Conservation (phyloP, 2,329 filamentous ascomycete genomes). For the Aspergillus cejpii region DNA sequence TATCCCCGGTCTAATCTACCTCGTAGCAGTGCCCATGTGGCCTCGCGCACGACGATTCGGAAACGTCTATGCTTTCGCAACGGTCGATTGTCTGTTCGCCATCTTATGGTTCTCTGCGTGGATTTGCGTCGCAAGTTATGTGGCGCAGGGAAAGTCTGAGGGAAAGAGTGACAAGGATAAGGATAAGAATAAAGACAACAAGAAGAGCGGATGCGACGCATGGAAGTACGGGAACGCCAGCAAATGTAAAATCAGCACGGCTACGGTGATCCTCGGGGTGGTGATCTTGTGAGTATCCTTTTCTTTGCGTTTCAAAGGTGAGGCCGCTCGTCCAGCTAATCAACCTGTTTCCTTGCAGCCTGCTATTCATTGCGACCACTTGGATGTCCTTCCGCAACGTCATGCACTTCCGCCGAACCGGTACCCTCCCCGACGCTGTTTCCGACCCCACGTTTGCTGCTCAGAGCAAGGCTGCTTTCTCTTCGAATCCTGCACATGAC, state of each 20-base stretch:
- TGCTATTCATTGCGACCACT: conserved; percentile 50
- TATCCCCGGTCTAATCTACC: conserved; percentile 53
- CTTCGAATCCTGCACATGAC: conserved; percentile 42
- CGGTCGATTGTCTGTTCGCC: conserved; percentile 49
- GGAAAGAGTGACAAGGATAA: conserved; percentile 34
- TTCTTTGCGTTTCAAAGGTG: too few relatives aligned
- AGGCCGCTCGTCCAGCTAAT: too few relatives aligned
- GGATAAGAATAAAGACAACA: conserved; percentile 30
- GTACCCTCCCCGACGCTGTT: conserved; percentile 45
- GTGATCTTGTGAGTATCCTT: conserved; percentile 48
- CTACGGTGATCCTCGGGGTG: conserved; percentile 51
- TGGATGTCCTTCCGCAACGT: conserved; percentile 51
- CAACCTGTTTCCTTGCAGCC: too few relatives aligned
- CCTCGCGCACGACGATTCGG: conserved; percentile 52
- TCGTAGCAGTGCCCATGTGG: conserved; percentile 56
- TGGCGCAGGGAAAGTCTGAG: conserved; percentile 48
- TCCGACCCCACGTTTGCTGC: conserved; percentile 45
- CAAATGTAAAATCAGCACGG: conserved; percentile 53
- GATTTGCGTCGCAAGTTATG: conserved; percentile 51
- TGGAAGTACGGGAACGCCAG: conserved; percentile 50
- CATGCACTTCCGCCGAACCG: conserved; percentile 51
- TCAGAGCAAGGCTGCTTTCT: conserved; percentile 45
- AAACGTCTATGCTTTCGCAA: conserved; percentile 55
- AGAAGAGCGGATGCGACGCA: conserved; percentile 46
- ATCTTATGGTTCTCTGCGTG: conserved; percentile 56